Evolutionary conservation across 108 stramenopile genomes (phyloP).

Genomic region (Stephanodiscus triporus): DNA sequence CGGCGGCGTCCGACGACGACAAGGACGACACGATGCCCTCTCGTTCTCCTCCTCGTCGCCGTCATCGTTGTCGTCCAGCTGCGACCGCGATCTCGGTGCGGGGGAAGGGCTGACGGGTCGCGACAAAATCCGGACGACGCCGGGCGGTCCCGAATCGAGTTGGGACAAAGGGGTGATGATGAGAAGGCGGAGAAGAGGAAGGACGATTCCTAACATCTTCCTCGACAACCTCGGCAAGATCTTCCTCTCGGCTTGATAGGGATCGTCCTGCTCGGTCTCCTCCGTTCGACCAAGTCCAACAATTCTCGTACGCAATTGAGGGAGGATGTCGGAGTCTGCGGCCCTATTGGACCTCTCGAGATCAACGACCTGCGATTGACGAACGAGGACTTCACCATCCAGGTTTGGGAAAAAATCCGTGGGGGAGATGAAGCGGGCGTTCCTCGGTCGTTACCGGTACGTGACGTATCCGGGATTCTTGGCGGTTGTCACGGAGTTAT

Average conservation of each 20-base stretch:
- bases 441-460: constrained; percentile 12
- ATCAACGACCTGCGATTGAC: constrained; percentile 81
- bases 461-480: constrained; percentile 71
- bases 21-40: too few relatives aligned
- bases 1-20: too few relatives aligned
- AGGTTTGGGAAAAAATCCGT: constrained; percentile 60
- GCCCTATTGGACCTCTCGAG: constrained; percentile 81
- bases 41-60: too few relatives aligned
- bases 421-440: constrained; percentile 39
- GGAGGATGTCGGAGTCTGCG: constrained; percentile 57
- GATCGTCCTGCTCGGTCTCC: constrained; percentile 56
- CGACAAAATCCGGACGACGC: too few relatives aligned
- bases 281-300: constrained; percentile 66
- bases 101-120: too few relatives aligned
- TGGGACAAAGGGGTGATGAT: too few relatives aligned
- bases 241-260: constrained; percentile 66
- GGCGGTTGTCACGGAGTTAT: constrained; percentile 50
- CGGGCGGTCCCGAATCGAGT: too few relatives aligned
- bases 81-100: too few relatives aligned
- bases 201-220: constrained; percentile 73
- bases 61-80: too few relatives aligned
- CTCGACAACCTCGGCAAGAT: constrained; percentile 86
- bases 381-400: constrained; percentile 67
- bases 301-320: constrained; percentile 61
- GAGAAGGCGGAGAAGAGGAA: constrained; percentile 11